Base-by-base conservation (phyloP, 768 basidiomycete species). In the Leccinum arenicola region DNA sequence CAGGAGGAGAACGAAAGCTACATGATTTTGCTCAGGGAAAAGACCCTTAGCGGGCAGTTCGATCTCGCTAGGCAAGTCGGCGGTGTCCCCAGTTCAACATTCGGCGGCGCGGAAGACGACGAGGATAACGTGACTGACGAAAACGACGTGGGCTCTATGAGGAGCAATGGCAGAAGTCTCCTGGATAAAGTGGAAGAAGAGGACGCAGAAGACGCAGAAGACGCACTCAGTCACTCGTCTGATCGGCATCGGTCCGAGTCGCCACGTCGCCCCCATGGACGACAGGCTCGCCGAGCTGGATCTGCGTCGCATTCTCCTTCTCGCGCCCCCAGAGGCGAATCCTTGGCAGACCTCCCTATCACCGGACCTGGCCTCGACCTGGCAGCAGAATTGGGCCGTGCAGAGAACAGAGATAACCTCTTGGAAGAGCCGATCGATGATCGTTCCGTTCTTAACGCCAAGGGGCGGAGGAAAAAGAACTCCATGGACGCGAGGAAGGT, bases 1-100 rank as follows among this genome's bases (percentile, higher is more conserved):
- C 93, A 95, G 74, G 95, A 98, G 73, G 95, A 98, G 66, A 99
- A 98, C 72, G 95, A 97, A 74, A 91, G 91, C 52, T 99, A 94
- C 77, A 93, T 96, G 83, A 92, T 95, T 61, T 81, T 99, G 40
- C 76, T 98, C 25, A 81, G 92, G 61, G 95, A 98, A 76, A 88
- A 84, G 77, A 98, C 97, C 0, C 74, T 98, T 48, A 94, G 82
- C 63, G 96, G 96, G 4, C 89, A 91, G 66, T 92, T 90, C 70
- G 88, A 93, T 70, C 76, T 91, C 61, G 77, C 86, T 70, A 85
- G 80, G 65, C 84, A 87, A 72, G 86, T 89, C 35, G 84, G 83
- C 45, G 82, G 77, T 48, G 75, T 73, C 53, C 70, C 69, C n/a
- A 72, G 73, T 19, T 74, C 70, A 43, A 72, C 76, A 15, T 80